A percentile compares a stretch with the other conserved stretches of the same genome.
These are phyloP conservation scores for Podaxis pistillaris DNA, from an alignment of 768 basidiomycete genomes.

Conservation along the genomic window DNA sequence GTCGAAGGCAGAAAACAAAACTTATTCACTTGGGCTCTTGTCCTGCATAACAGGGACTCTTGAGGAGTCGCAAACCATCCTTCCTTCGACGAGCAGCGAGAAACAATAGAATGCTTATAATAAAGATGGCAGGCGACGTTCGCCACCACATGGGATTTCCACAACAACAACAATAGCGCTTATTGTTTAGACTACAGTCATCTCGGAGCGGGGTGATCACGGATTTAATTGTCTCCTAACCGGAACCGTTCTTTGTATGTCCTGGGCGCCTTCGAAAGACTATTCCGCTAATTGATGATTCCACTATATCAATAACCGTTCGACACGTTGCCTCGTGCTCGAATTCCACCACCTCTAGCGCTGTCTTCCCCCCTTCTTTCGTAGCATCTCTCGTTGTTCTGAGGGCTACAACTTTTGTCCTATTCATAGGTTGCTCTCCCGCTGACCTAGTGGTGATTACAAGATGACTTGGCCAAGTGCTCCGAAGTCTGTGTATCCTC, in stretches of 20 bases:
- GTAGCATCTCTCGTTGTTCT: neutral
- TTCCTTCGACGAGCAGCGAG: too few species aligned
- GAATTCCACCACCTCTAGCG: neutral
- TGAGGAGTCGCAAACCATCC: too few species aligned
- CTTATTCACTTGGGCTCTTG: too few species aligned
- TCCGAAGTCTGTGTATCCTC: constrained; percentile 1
- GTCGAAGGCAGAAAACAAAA: too few species aligned
- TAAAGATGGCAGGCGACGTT: neutral
- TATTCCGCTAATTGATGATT: neutral
- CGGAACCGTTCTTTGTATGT: neutral
- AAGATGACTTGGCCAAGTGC: constrained; percentile 1
- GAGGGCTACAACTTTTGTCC: neutral
- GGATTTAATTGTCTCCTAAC: neutral
- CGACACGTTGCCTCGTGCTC: neutral
- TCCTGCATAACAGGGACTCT: too few species aligned
- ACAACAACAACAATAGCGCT: neutral
- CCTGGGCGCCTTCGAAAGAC: neutral
- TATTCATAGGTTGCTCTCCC: neutral
- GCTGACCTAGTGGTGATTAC: neutral
- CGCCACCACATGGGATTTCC: neutral
- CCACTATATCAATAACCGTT: neutral
- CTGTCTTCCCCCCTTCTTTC: neutral
- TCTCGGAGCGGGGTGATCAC: neutral
- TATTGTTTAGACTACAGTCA: constrained; percentile 6
- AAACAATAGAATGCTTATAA: neutral